Base-by-base conservation (phyloP, 2,329 filamentous ascomycete species). In the Alternaria brassicae region DNA sequence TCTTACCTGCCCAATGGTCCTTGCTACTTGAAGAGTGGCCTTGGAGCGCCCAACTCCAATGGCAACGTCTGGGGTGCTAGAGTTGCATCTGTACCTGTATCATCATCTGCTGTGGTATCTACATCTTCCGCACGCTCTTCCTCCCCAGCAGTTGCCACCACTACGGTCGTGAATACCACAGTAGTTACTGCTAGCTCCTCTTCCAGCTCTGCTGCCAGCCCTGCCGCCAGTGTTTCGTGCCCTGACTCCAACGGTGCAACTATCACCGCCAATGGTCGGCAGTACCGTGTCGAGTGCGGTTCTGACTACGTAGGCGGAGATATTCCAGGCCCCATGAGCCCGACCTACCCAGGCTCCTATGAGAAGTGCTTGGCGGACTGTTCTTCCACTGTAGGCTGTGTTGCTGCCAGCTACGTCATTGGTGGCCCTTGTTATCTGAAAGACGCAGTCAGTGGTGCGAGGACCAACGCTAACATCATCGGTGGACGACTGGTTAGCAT, bases 401-500 rank as follows among this genome's bases (percentile, higher is more conserved):
- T 62, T n/a, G 63, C 60, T 53, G 63, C 71, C 25, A 64, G 68
- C 25, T 72, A 68, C 51, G 45, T 63, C 13, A 50, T 56, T 1
- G 41, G 36, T 6, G 66, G 60, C 6, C 49, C 63, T 30, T 70
- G 68, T 37, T 70, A 69, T 28, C 27, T 70, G 32, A 70, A 70
- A 50, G 58, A 56, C 15, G 27, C 60, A 17, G 54, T 41, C 23
- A 9, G 6, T 36, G 45, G 45, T 27, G 49, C 47, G 5, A 59
- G 48, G 4, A 32, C 40, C 7, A 63, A 61, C 28, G 34, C 40
- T 9, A 53, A 60, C 37, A 30, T 71, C 25, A 68, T 69, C 27
- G 68, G 64, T 37, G 66, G 64, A 37, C 50, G 56, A 34, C 21
- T 65, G 13, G 15, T 68, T 48, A 51, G n/a, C 12, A 37, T 28